A percentile compares a stretch with the other conserved stretches of the same genome.
Conservation (phyloP, 208 protist species). For the Trypanosoma boissoni region DNA sequence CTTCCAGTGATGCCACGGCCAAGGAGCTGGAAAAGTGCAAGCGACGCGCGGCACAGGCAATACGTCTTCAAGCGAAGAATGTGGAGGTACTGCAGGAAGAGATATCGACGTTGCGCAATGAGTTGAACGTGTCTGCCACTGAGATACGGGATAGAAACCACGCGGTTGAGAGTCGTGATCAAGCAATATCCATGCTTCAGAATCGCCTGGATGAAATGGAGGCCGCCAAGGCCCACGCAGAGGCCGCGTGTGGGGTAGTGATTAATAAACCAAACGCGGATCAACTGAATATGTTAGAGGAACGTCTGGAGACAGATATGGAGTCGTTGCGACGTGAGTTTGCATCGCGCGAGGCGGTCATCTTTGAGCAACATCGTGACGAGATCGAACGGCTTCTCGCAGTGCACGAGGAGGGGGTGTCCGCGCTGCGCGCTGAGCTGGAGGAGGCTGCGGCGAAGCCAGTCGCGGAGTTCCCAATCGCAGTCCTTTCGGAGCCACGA, state of each 20-base stretch:
- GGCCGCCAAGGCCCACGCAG: slow-evolving; percentile 24
- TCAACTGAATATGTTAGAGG: slow-evolving; percentile 47
- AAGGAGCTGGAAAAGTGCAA: slow-evolving; percentile 40
- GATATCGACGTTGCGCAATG: slow-evolving; percentile 35
- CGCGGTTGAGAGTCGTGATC: slow-evolving; percentile 38
- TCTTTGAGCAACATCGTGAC: slow-evolving; percentile 61
- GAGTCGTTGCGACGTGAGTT: slow-evolving; percentile 44
- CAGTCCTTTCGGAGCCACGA: too few species aligned
- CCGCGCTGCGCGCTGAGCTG: slow-evolving; percentile 37
- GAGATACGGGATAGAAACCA: slow-evolving; percentile 39
- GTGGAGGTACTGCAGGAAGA: slow-evolving; percentile 48
- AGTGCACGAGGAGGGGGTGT: slow-evolving; percentile 48
- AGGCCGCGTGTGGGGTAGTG: slow-evolving; percentile 17
- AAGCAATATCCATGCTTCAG: slow-evolving; percentile 35
- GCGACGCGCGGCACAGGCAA: slow-evolving; percentile 30
- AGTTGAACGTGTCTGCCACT: slow-evolving; percentile 18
- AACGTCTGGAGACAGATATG: slow-evolving; percentile 46
- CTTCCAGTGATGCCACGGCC: too few species aligned
- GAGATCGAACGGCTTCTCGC: slow-evolving; percentile 57
- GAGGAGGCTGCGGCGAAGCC: slow-evolving; percentile 27
- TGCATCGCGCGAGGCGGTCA: slow-evolving; percentile 35
- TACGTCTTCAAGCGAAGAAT: slow-evolving; percentile 57
- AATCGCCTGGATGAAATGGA: slow-evolving; percentile 42
- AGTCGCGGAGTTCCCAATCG: slow-evolving; percentile 19
- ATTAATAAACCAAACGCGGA: slow-evolving; percentile 51